Evolutionary conservation across 179 eudicot genomes (phyloP).

Genomic region (Actinidia chinensis): DNA sequence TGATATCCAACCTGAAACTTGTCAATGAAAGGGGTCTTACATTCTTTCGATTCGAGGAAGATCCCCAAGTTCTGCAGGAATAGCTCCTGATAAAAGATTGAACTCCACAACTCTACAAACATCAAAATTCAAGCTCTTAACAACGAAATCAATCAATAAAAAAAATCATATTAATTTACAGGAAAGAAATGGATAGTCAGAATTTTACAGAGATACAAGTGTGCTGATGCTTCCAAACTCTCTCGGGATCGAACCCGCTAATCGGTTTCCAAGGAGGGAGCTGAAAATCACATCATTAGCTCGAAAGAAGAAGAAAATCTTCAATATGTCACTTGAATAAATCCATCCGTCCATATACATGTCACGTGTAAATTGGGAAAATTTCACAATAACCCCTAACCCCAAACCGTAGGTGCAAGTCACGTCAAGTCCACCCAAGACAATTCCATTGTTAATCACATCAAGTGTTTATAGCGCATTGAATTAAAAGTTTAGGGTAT

Average conservation of each 20-base stretch:
- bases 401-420: background rate
- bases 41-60: constrained; percentile 30
- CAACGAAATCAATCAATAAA: background rate
- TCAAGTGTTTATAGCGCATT: too few species aligned
- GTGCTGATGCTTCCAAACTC: constrained; percentile 39
- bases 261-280: constrained; percentile 35
- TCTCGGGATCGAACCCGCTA: constrained; percentile 39
- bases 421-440: too few species aligned
- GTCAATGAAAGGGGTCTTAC: constrained; percentile 10
- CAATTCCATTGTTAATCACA: too few species aligned
- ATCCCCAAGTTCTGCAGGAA: constrained; percentile 38
- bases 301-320: background rate
- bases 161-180: background rate
- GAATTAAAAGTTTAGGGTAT: too few species aligned
- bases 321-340: background rate
- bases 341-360: background rate
- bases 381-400: background rate
- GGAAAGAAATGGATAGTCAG: background rate
- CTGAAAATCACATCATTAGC: constrained; percentile 20
- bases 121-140: background rate
- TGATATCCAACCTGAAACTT: background rate
- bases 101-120: constrained; percentile 27
- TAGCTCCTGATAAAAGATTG: constrained; percentile 41
- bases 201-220: constrained; percentile 29
- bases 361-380: too few species aligned